phyloP scores from a whole-genome alignment of 1,139 yeast species.

The Hansenula lynferdii region DNA sequence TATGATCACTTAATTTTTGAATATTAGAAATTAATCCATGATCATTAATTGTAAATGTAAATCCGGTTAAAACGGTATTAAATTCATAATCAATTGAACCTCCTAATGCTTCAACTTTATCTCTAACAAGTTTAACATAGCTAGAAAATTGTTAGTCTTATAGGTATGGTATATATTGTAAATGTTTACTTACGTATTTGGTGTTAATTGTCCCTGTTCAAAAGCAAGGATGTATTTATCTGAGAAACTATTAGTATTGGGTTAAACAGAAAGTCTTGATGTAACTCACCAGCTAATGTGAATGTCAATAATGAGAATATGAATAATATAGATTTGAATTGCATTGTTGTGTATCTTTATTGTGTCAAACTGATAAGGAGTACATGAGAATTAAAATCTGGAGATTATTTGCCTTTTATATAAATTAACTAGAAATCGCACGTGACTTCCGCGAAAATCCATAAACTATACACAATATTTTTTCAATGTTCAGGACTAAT shows the following conservation, averaged over 20 bases:
- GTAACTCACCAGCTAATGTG: constrained; percentile 6
- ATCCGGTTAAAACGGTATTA: constrained; percentile 33
- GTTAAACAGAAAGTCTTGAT: background rate
- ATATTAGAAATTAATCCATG: constrained; percentile 18
- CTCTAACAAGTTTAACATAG: constrained; percentile 23
- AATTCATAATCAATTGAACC: constrained; percentile 35
- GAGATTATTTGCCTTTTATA: too few relatives aligned
- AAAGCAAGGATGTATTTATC: constrained; percentile 21
- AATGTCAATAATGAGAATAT: constrained; percentile 1
- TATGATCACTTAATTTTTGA: constrained; percentile 14
- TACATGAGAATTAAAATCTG: too few relatives aligned
- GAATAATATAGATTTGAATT: constrained; percentile 2
- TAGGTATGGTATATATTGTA: background rate
- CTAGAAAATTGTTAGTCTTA: constrained; percentile 4
- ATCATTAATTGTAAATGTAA: constrained; percentile 29
- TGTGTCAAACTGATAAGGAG: background rate
- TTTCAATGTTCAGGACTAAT: constrained; percentile 31
- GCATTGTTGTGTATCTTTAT: constrained; percentile 1
- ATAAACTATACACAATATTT: background rate
- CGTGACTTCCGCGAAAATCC: too few relatives aligned
- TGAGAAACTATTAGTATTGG: constrained; percentile 1
- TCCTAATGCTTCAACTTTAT: constrained; percentile 29
- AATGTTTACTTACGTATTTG: constrained; percentile 14
- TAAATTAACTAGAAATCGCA: too few relatives aligned
- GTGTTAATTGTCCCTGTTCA: constrained; percentile 23